Evolutionary conservation across 2,329 filamentous ascomycete genomes (phyloP).

Genomic region (Pseudogymnoascus sp.): DNA sequence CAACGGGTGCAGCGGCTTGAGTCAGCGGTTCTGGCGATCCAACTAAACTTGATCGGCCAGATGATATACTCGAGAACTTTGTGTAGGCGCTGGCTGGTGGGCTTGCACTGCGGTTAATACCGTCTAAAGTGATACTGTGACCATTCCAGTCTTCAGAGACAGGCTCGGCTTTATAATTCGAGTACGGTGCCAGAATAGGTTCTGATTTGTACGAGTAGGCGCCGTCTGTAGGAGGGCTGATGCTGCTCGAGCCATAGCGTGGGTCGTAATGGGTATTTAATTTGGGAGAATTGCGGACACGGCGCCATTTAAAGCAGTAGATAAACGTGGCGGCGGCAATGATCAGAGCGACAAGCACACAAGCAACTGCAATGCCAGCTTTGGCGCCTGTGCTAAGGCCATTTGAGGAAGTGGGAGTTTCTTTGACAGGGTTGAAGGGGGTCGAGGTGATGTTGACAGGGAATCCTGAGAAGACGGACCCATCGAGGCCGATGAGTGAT

Average conservation of each 20-base stretch:
- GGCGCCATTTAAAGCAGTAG: conserved; percentile 17
- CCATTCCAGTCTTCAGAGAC: not conserved
- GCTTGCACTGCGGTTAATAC: not conserved
- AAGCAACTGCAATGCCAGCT: conserved; percentile 23
- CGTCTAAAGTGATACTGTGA: not conserved
- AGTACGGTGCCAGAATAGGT: not conserved
- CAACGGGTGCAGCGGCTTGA: not conserved
- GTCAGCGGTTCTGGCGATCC: not conserved
- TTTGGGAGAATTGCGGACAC: not conserved
- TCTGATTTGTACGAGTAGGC: conserved; percentile 17
- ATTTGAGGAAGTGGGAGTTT: conserved; percentile 8
- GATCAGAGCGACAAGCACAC: conserved; percentile 16
- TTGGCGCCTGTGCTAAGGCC: conserved; percentile 19
- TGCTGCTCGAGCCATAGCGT: conserved; percentile 23
- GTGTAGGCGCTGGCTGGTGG: not conserved
- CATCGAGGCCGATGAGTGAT: conserved; percentile 22
- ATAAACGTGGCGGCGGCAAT: conserved; percentile 16
- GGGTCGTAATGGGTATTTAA: conserved; percentile 20
- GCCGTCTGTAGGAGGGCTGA: conserved; percentile 21
- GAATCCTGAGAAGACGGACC: conserved; percentile 22
- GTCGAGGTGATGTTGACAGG: conserved; percentile 24
- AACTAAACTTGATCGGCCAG: not conserved
- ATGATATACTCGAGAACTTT: conserved; percentile 4
- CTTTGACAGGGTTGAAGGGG: conserved; percentile 33
- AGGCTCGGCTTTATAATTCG: not conserved